Conservation (phyloP, 1,284 basidiomycete species). For the Hemileia vastatrix region DNA sequence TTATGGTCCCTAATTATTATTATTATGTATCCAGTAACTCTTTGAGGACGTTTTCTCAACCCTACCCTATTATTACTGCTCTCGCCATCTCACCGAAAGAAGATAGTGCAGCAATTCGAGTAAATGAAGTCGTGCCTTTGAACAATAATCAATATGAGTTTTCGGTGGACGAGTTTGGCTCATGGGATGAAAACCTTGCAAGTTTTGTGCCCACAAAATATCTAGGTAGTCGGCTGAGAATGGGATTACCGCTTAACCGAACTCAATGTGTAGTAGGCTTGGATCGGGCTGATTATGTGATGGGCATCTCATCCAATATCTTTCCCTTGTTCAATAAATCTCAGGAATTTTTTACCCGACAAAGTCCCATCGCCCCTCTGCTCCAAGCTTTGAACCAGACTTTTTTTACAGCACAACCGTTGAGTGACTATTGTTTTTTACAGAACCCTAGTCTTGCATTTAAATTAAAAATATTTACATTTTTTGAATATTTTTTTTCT, state of each 20-base stretch:
- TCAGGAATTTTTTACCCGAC: not conserved
- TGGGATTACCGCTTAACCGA: not conserved
- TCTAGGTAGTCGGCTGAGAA: constrained; percentile 9
- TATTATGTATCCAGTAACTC: no score
- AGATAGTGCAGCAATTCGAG: not conserved
- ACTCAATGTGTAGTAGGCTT: constrained; percentile 12
- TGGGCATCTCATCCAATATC: constrained; percentile 18
- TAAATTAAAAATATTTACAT: no score
- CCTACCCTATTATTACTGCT: constrained; percentile 21
- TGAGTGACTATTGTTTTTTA: no score
- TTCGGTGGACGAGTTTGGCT: constrained; percentile 9
- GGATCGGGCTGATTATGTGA: constrained; percentile 11
- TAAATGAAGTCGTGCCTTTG: constrained; percentile 3
- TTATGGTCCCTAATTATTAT: no score
- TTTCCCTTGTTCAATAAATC: constrained; percentile 6
- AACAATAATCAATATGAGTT: constrained; percentile 17
- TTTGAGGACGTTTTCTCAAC: constrained; percentile 14
- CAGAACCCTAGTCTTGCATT: no score
- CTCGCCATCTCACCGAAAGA: not conserved
- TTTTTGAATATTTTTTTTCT: no score
- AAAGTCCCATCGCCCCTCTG: constrained; percentile 1
- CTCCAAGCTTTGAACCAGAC: constrained; percentile 2
- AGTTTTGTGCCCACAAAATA: constrained; percentile 21
- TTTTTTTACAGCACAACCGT: constrained; percentile 3
- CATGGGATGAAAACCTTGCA: constrained; percentile 12